These are phyloP conservation scores for Candida sojae DNA, from an alignment of 1,139 yeast species.

Conservation along the genomic window DNA sequence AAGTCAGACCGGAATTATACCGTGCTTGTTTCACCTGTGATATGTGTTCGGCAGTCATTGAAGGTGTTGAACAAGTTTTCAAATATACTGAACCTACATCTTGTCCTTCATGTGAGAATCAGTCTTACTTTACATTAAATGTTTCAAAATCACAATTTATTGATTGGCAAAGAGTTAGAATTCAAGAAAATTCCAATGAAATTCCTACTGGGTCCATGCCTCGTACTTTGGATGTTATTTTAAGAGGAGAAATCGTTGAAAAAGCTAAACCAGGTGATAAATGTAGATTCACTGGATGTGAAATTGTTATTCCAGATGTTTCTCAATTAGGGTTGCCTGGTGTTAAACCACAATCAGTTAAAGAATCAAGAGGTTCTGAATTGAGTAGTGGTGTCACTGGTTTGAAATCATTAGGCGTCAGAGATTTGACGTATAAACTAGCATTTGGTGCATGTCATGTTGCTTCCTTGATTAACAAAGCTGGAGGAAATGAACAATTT, in stretches of 20 bases:
- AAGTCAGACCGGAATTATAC: conserved; percentile 93
- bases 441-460: conserved; percentile 95
- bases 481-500: conserved; percentile 42
- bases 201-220: conserved; percentile 99
- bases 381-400: conserved; percentile 86
- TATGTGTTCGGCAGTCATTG: conserved; percentile 80
- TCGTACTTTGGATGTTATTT: conserved; percentile 87
- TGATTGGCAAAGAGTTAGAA: conserved; percentile 97
- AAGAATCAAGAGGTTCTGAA: conserved; percentile 71
- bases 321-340: conserved; percentile 97
- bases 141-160: conserved; percentile 83
- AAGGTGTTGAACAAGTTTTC: conserved; percentile 91
- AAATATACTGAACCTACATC: conserved; percentile 93
- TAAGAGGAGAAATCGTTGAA: conserved; percentile 94
- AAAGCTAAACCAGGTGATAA: conserved; percentile 98
- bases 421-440: conserved; percentile 89
- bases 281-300: conserved; percentile 93
- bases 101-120: conserved; percentile 90
- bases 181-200: conserved; percentile 93
- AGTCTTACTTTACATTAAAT: conserved; percentile 81
- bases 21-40: conserved; percentile 90
- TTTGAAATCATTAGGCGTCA: conserved; percentile 82
- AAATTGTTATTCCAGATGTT: conserved; percentile 93
- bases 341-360: conserved; percentile 79
- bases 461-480: conserved; percentile 54